These are phyloP conservation scores for Apiospora sp. DNA, from an alignment of 2,329 filamentous ascomycete genomes.

Conservation along the genomic window DNA sequence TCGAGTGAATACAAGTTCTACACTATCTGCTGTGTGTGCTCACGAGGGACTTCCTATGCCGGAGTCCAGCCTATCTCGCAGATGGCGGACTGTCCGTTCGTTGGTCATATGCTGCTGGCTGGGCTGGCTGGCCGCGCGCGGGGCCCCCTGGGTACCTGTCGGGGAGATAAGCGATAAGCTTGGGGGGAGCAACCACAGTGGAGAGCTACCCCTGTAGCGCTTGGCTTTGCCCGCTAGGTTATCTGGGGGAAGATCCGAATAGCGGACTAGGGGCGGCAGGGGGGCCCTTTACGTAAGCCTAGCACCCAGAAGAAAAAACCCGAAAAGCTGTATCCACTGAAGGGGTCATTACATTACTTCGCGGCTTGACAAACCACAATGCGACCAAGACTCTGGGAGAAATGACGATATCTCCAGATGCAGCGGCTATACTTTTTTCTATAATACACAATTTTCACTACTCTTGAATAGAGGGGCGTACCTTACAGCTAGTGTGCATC, in stretches of 20 bases:
- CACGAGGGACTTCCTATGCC: conserved; percentile 9
- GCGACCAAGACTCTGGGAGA: neutral
- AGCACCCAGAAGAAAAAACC: neutral
- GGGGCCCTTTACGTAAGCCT: neutral
- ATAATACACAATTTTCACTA: neutral
- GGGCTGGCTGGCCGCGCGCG: neutral
- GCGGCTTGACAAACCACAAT: neutral
- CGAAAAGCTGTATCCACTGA: neutral
- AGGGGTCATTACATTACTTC: neutral
- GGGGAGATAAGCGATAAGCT: conserved; percentile 22
- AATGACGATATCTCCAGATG: neutral
- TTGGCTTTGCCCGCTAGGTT: neutral
- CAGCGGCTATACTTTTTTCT: neutral
- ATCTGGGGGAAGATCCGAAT: conserved; percentile 16
- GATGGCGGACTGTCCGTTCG: conserved; percentile 18
- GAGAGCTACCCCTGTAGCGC: conserved; percentile 13
- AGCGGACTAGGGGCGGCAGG: neutral
- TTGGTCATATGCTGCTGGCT: conserved; percentile 4
- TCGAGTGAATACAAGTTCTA: neutral
- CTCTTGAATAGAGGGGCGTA: neutral
- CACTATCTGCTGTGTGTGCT: neutral
- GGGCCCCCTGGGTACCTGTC: conserved; percentile 13
- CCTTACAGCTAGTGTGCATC: neutral
- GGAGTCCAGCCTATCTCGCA: conserved; percentile 16
- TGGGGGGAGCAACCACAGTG: neutral